These are phyloP conservation scores for Maudiozyma turicensis DNA, from an alignment of 805 yeast genomes.

Conservation along the genomic window DNA sequence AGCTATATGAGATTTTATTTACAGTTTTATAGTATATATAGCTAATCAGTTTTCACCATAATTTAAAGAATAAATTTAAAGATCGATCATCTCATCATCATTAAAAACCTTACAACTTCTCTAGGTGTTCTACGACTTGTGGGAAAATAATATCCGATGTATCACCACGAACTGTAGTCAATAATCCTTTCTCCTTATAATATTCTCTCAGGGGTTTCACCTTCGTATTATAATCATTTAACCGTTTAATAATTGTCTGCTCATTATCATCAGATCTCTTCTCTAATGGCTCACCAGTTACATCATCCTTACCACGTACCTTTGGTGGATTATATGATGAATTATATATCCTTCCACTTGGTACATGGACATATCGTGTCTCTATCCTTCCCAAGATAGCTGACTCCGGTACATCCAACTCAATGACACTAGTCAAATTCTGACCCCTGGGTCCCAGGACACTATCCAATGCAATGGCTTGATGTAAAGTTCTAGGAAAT, in stretches of 20 bases:
- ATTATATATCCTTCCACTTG: conserved; percentile 83
- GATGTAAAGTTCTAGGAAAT: conserved; percentile 73
- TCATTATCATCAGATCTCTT: conserved; percentile 80
- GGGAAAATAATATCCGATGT: conserved; percentile 83
- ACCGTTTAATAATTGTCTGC: conserved; percentile 56
- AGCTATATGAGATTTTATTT: too few species aligned
- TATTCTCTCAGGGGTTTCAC: conserved; percentile 57
- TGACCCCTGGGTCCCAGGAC: conserved; percentile 25
- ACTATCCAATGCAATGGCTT: conserved; percentile 54
- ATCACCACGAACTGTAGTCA: conserved; percentile 55
- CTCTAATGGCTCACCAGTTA: conserved; percentile 77
- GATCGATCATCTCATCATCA: not conserved
- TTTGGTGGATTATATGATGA: conserved; percentile 84
- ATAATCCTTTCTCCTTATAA: conserved; percentile 42
- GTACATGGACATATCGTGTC: conserved; percentile 73
- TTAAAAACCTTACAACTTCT: not conserved
- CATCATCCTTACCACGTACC: conserved; percentile 68
- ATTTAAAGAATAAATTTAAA: not conserved
- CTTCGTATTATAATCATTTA: conserved; percentile 50
- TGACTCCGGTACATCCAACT: conserved; percentile 76
- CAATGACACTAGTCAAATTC: conserved; percentile 66
- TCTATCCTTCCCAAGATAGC: conserved; percentile 74
- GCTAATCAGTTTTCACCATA: too few species aligned
- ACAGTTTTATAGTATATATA: too few species aligned
- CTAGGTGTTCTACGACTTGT: conserved; percentile 32